These are phyloP conservation scores for Fraxinus greggii DNA, from an alignment of 305 asterid species.

Conservation along the genomic window DNA sequence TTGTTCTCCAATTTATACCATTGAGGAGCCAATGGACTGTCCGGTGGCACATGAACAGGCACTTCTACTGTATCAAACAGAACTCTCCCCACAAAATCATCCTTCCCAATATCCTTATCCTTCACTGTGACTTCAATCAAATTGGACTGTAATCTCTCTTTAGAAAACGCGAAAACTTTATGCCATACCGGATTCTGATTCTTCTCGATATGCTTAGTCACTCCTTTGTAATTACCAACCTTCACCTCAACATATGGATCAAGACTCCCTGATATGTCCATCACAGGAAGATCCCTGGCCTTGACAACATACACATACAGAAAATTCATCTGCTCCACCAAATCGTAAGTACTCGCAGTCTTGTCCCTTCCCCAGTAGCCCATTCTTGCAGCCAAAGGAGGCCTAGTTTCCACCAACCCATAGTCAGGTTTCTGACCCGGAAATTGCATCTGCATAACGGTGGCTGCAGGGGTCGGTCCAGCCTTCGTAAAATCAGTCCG, in stretches of 20 bases:
- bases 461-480: constrained; percentile 25
- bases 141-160: constrained; percentile 68
- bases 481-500: constrained; percentile 41
- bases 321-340: constrained; percentile 83
- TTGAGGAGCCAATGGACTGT: constrained; percentile 88
- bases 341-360: constrained; percentile 80
- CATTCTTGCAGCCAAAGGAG: constrained; percentile 85
- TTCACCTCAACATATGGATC: constrained; percentile 91
- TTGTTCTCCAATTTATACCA: constrained; percentile 68
- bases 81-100: constrained; percentile 75
- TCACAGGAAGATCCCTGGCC: constrained; percentile 79
- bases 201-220: constrained; percentile 72
- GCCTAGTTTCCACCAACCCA: constrained; percentile 74
- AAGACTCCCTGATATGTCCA: constrained; percentile 76
- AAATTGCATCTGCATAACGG: constrained; percentile 59
- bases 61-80: constrained; percentile 61
- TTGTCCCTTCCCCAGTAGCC: constrained; percentile 94
- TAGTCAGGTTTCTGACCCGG: constrained; percentile 65
- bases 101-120: constrained; percentile 73
- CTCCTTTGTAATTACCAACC: constrained; percentile 81
- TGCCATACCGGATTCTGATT: constrained; percentile 72
- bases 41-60: constrained; percentile 73
- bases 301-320: constrained; percentile 62
- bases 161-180: constrained; percentile 68
- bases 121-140: constrained; percentile 60